Evolutionary conservation across 1,284 basidiomycete species (phyloP).

Genomic region (Ustilago crameri): DNA sequence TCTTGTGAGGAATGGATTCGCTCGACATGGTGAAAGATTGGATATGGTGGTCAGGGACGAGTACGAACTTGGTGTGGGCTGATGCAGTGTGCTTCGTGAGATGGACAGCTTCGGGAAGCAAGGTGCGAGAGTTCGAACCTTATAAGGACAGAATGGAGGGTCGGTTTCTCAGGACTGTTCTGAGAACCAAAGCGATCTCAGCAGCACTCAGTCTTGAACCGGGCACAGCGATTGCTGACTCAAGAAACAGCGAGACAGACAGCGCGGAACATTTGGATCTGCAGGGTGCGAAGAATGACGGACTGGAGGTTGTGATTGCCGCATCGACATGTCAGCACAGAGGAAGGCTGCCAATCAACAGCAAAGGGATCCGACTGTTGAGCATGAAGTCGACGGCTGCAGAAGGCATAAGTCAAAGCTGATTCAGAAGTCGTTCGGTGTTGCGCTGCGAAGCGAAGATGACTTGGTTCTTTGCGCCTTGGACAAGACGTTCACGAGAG

Average conservation of each 20-base stretch:
- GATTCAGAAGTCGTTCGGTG: conserved; percentile 7
- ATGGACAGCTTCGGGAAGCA: background rate
- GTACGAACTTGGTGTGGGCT: no score
- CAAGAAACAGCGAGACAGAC: background rate
- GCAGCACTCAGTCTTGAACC: no score
- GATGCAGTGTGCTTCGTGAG: background rate
- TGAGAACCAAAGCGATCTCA: no score
- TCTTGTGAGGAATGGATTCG: conserved; percentile 48
- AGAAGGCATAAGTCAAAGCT: conserved; percentile 24
- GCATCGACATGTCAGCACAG: background rate
- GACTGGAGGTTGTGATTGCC: no score
- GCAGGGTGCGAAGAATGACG: background rate
- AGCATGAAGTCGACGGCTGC: no score
- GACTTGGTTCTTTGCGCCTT: background rate
- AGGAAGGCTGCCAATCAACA: no score
- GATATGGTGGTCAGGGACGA: background rate
- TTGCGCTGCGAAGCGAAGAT: background rate
- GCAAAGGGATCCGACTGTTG: no score
- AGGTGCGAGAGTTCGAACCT: no score
- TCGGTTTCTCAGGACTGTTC: no score
- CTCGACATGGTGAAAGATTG: conserved; percentile 36
- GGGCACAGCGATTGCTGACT: background rate
- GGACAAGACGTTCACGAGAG: no score
- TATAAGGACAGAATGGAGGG: no score
- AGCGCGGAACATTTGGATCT: background rate